Conservation (phyloP, 1,284 basidiomycete genomes). For the Lignosus rhinocerotis region DNA sequence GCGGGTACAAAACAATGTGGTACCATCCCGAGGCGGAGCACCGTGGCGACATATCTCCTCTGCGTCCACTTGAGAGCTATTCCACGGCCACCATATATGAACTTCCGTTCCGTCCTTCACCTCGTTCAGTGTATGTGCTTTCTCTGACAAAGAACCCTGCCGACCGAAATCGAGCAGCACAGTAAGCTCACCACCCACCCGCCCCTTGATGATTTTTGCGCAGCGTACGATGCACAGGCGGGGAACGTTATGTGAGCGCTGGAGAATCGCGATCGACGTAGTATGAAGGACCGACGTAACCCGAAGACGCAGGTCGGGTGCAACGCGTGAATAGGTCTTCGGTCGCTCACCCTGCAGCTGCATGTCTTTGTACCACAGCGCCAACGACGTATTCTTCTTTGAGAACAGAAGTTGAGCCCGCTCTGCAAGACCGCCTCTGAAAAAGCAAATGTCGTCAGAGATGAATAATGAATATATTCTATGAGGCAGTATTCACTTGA, state of each 20-base stretch:
- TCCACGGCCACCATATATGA: constrained; percentile 29
- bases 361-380: constrained; percentile 51
- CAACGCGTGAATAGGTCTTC: constrained; percentile 8
- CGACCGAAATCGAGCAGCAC: constrained; percentile 27
- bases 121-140: constrained; percentile 22
- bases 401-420: constrained; percentile 42
- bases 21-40: constrained; percentile 5
- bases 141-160: constrained; percentile 6
- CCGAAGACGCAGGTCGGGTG: constrained; percentile 27
- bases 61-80: constrained; percentile 5
- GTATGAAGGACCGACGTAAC: constrained; percentile 21
- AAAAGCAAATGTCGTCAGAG: background rate
- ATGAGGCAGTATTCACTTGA: constrained; percentile 30
- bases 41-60: constrained; percentile 3
- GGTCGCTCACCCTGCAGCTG: constrained; percentile 27
- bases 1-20: constrained; percentile 7
- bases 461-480: background rate
- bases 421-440: constrained; percentile 52
- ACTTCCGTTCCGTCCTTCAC: constrained; percentile 23
- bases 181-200: constrained; percentile 13
- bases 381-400: constrained; percentile 41
- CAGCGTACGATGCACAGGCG: constrained; percentile 24
- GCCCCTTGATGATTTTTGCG: constrained; percentile 8
- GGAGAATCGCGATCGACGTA: constrained; percentile 18
- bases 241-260: constrained; percentile 23